A percentile compares a stretch with the other conserved stretches of the same genome.
phyloP scores from a whole-genome alignment of 2,329 filamentous ascomycete genomes.

The Xylaria sp. region DNA sequence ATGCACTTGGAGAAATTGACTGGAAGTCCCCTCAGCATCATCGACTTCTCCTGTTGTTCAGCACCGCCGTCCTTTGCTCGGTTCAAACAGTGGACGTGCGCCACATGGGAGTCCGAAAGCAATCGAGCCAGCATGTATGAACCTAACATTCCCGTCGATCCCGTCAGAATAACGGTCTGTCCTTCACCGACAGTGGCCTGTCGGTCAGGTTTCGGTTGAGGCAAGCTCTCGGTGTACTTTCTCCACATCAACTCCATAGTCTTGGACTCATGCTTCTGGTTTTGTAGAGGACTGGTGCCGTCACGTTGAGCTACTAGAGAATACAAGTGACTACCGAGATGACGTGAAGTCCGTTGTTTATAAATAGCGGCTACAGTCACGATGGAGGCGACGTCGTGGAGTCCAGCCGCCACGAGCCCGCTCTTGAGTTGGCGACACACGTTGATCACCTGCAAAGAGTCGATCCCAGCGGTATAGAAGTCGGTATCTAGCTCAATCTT shows the following conservation, averaged over 20 bases:
- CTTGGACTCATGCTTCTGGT: no score
- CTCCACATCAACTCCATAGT: background rate
- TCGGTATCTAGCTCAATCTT: constrained; percentile 47
- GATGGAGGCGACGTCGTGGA: no score
- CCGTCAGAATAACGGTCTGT: constrained; percentile 53
- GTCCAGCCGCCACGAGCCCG: background rate
- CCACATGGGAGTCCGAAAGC: constrained; percentile 41
- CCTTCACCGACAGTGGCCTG: constrained; percentile 22
- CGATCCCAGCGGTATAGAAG: constrained; percentile 54
- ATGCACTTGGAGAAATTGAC: no score
- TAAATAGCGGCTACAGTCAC: background rate
- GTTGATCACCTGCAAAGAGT: constrained; percentile 54
- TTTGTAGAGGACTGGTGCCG: no score
- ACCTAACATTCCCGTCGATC: constrained; percentile 54
- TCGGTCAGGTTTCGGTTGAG: background rate
- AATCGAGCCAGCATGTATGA: constrained; percentile 54
- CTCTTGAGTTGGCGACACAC: background rate
- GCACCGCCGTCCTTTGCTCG: constrained; percentile 23
- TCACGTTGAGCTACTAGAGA: no score
- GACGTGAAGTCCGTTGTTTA: background rate
- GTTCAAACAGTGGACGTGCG: constrained; percentile 32
- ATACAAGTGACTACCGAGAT: no score
- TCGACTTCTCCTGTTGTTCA: background rate
- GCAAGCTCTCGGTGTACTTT: background rate
- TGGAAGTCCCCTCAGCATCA: constrained; percentile 21